Evolutionary conservation across 192 early-diverging fungal species (phyloP), one percentile per base, ranked within the genome.

Genomic region (Backusella luteola): DNA sequence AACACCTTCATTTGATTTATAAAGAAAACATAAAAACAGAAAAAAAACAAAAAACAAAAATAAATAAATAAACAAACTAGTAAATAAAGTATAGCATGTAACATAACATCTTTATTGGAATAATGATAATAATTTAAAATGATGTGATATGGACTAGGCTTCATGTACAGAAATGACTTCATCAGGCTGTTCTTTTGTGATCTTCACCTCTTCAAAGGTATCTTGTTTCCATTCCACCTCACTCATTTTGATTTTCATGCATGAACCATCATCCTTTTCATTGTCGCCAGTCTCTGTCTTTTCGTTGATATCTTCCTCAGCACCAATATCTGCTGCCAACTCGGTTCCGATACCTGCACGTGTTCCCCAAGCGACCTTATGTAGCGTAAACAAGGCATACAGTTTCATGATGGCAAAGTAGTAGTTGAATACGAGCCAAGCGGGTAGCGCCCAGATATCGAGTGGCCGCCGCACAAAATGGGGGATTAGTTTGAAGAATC

Each of bases 301-400:
- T 63, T 63, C 29, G 2, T 73, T 34, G 29, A 49, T 59, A 17
- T 77, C 68, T 8, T 49, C 49, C 3, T 42, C 70, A 35, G 70
- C 49, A 14, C 75, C 71, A 71, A 81, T 81, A 69, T 81, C 76
- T 7, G 80, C 80, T 5, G 80, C 80, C 7, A 81, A 42, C 42
- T 81, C 80, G 3, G 59, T 81, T 29, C 80, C 67, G 35, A 81
- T 71, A 63, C 90, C 90, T 0, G 82, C 87, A 29, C 91, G 80
- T 32, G 90, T 93, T 26, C 91, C 91, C 91, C 91, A 93, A 8
- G 85, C 90, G 29, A 89, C 89, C 52, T 89, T 84, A 78, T 93
- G 91, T 15, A 92, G 73, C 7, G 91, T 93, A 66, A 91, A 93
- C 9, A 93, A 81, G 15, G 90, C 91, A 75, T 92, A 92, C 26